These are phyloP conservation scores for Hippophae rhamnoides DNA, from an alignment of 306 rosid genomes.

Conservation along the genomic window DNA sequence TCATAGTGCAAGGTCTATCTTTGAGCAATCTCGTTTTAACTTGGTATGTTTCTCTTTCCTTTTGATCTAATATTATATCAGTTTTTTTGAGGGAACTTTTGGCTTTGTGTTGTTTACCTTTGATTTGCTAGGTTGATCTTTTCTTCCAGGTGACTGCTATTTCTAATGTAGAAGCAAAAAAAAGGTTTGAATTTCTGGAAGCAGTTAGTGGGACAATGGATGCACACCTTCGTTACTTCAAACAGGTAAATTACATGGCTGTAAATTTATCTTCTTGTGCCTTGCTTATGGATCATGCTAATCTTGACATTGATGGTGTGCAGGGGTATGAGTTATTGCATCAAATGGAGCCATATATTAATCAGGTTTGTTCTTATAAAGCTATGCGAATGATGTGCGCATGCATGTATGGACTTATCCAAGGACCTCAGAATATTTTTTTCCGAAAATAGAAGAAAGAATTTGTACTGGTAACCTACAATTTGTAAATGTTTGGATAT, in stretches of 20 bases:
- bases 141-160: conserved; percentile 75
- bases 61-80: conserved; percentile 6
- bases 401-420: background rate
- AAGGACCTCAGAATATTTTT: background rate
- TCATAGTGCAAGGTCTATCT: conserved; percentile 78
- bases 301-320: conserved; percentile 12
- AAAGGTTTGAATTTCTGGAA: conserved; percentile 95
- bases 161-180: conserved; percentile 94
- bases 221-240: conserved; percentile 97
- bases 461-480: background rate
- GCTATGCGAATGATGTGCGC: background rate
- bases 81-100: conserved; percentile 2
- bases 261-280: conserved; percentile 7
- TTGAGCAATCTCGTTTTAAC: conserved; percentile 96
- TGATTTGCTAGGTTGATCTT: conserved; percentile 15
- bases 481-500: background rate
- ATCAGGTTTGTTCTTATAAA: conserved; percentile 51
- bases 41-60: conserved; percentile 40
- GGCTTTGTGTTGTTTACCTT: background rate
- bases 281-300: conserved; percentile 9
- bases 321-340: conserved; percentile 62
- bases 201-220: conserved; percentile 99
- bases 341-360: conserved; percentile 79
- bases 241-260: conserved; percentile 54
- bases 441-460: background rate